Conservation (phyloP, 306 rosid genomes). For the Castanea crenata region DNA sequence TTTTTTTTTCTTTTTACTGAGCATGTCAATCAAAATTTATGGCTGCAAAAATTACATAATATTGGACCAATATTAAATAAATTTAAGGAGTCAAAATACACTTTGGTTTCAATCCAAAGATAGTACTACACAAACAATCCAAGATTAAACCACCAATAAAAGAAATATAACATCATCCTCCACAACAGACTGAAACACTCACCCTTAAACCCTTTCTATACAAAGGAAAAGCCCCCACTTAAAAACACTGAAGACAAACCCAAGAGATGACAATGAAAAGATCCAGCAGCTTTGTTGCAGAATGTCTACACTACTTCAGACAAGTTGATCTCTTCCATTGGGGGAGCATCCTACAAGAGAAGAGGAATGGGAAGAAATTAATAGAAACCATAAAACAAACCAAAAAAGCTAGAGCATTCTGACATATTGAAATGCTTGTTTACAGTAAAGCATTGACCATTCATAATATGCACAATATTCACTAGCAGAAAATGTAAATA, state of each 20-base stretch:
- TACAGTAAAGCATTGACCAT: too few species aligned
- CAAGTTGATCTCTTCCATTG: slow-evolving; percentile 33
- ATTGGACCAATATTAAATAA: slow-evolving; percentile 5
- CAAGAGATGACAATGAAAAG: slow-evolving; percentile 27
- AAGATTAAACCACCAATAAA: slow-evolving; percentile 21
- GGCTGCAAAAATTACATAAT: not conserved
- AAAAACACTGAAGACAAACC: slow-evolving; percentile 42
- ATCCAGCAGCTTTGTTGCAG: slow-evolving; percentile 2
- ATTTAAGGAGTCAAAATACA: slow-evolving; percentile 16
- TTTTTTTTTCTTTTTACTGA: too few species aligned
- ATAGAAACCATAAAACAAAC: not conserved
- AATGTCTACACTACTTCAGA: slow-evolving; percentile 35
- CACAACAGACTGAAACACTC: slow-evolving; percentile 23
- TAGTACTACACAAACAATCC: slow-evolving; percentile 22
- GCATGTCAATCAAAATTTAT: not conserved
- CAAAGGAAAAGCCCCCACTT: slow-evolving; percentile 42
- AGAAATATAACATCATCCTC: slow-evolving; percentile 15
- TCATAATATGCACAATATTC: not conserved
- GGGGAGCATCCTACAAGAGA: slow-evolving; percentile 41
- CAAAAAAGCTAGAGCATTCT: not conserved
- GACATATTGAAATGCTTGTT: too few species aligned
- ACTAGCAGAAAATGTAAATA: not conserved
- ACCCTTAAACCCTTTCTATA: slow-evolving; percentile 31
- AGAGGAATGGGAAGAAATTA: not conserved
- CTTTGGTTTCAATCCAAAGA: not conserved